Evolutionary conservation across 305 asterid genomes (phyloP).

Genomic region (Salvia sclarea): DNA sequence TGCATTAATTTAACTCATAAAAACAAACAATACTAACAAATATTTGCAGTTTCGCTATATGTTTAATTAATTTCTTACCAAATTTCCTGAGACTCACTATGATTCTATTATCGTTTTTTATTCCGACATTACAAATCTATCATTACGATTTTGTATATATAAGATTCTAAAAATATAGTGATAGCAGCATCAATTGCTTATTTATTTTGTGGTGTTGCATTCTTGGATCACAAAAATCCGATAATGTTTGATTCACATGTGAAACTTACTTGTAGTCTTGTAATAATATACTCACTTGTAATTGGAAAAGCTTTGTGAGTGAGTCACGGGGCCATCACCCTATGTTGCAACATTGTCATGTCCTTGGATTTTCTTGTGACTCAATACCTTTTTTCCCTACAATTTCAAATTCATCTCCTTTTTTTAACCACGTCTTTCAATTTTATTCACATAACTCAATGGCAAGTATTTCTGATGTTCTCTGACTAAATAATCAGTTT

Average conservation of each 20-base stretch:
- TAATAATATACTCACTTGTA: constrained; percentile 28
- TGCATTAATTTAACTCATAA: too few species aligned
- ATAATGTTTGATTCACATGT: constrained; percentile 31
- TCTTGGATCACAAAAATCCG: constrained; percentile 26
- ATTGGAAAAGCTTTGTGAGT: constrained; percentile 21
- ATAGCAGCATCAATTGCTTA: background rate
- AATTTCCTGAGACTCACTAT: too few species aligned
- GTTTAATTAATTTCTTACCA: too few species aligned
- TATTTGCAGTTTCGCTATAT: too few species aligned
- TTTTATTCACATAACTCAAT: background rate
- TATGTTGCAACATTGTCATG: constrained; percentile 28
- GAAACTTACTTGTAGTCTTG: constrained; percentile 41
- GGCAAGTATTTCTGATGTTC: background rate
- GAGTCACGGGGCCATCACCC: constrained; percentile 39
- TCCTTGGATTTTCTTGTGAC: constrained; percentile 34
- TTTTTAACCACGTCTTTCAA: background rate
- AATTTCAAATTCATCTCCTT: background rate
- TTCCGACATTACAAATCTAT: background rate
- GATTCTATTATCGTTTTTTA: background rate
- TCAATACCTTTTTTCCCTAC: background rate
- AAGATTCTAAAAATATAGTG: background rate
- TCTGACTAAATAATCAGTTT: too few species aligned
- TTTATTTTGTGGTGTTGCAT: constrained; percentile 1
- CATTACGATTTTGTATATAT: too few species aligned
- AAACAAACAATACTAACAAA: too few species aligned